Conservation (phyloP, 2,329 filamentous ascomycete species). For the Coniochaeta prunicola region DNA sequence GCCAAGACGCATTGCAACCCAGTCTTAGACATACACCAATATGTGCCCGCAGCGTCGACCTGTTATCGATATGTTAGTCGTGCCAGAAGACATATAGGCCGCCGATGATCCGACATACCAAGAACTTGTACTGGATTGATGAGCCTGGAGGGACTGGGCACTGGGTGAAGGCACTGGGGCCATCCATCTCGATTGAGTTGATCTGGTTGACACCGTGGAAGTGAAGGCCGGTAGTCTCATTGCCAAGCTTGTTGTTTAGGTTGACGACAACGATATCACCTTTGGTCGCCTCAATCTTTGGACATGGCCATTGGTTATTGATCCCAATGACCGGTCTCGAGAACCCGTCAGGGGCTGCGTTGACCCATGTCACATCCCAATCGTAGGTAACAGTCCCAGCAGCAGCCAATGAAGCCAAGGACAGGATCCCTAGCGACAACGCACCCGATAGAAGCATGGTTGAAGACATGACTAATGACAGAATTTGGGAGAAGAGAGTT, state of each 20-base stretch:
- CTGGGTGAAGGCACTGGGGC: constrained; percentile 46
- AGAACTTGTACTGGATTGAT: constrained; percentile 46
- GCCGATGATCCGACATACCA: constrained; percentile 21
- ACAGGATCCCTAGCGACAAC: constrained; percentile 8
- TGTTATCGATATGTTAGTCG: constrained; percentile 9
- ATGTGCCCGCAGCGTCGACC: constrained; percentile 35
- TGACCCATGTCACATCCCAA: constrained; percentile 34
- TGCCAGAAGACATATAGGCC: background rate
- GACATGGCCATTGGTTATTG: constrained; percentile 56
- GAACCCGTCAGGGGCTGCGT: constrained; percentile 27
- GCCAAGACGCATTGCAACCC: constrained; percentile 7
- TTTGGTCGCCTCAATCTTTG: constrained; percentile 41
- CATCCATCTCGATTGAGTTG: constrained; percentile 50
- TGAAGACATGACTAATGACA: background rate
- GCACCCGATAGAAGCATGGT: constrained; percentile 9
- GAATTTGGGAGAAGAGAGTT: background rate
- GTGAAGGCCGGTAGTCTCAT: constrained; percentile 43
- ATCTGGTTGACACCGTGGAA: constrained; percentile 55
- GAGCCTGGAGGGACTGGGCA: constrained; percentile 44
- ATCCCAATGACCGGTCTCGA: constrained; percentile 38
- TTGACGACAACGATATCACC: constrained; percentile 44
- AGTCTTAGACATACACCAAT: constrained; percentile 30
- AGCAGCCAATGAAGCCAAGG: constrained; percentile 14
- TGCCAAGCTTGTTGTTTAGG: constrained; percentile 42
- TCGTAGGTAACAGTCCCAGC: constrained; percentile 26